Evolutionary conservation across 371 early-diverging fungal genomes (phyloP), one percentile per base, ranked within the genome.

Genomic region (Mucor circinelloides): DNA sequence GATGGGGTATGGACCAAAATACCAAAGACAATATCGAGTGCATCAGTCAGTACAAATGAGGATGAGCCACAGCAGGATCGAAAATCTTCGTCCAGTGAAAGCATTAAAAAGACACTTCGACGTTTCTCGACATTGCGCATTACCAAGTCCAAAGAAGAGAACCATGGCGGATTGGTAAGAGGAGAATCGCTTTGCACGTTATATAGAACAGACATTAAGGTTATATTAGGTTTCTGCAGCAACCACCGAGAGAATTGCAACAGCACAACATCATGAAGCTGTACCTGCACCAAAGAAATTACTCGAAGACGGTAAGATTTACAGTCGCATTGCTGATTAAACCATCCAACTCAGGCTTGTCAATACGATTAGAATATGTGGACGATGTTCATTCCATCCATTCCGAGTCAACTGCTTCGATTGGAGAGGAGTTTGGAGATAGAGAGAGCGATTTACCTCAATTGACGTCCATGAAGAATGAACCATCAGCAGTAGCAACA

Each of bases 1-100:
- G 87, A 92, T 59, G 80, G 78, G 28, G 93, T 95, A 6, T 95
- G 95, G 94, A 80, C 87, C 19, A 97, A 96, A 75, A 94, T 96
- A 63, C 87, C 84, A 36, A 67, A 67, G 56, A 58, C 40, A 27
- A 27, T 19, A 15, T 50, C 50, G 12, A 50, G 50, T 50, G 25
- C 50, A 9, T 50, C 50, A 21, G 23, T 25, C 21, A 50, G 50
- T 25, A 50, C 50, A 21, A 50, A 50, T 21, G 50, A 50, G 12
- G 50, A 50, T 23, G 50, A 50, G 12, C 25, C 50, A 25, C 50
- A 50, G 23, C 50, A 25, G 23, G 9, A 50, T 9, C 6, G 12
- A 19, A 50, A 19, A 25, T 10, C n/a, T 19, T n/a, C 36, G 1
- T 15, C 38, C 25, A 25, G 25, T 2, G 13, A 50, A 36, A 54